These are phyloP conservation scores for Cornus controversa DNA, from an alignment of 148 eudicot genomes.

Conservation along the genomic window DNA sequence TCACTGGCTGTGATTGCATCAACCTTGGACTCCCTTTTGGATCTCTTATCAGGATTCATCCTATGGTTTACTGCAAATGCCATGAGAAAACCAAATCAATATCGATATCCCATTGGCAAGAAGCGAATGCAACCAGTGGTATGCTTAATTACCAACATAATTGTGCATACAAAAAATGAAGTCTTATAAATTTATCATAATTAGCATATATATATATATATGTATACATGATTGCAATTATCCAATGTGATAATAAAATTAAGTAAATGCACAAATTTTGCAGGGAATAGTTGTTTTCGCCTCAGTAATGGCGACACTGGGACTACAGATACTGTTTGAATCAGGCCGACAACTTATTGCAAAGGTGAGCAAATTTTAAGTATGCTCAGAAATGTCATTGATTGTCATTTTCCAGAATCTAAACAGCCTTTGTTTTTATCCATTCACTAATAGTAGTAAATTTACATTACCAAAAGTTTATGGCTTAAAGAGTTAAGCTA, in stretches of 20 bases:
- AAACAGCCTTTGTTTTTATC: not conserved
- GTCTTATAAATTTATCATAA: no score
- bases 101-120: conserved; percentile 55
- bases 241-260: no score
- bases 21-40: conserved; percentile 55
- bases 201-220: no score
- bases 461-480: no score
- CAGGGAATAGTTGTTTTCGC: not conserved
- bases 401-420: not conserved
- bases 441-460: no score
- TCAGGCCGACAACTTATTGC: not conserved
- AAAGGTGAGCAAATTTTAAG: not conserved
- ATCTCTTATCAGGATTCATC: conserved; percentile 54
- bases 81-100: conserved; percentile 51
- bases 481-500: no score
- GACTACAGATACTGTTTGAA: not conserved
- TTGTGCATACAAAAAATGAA: no score
- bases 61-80: conserved; percentile 58
- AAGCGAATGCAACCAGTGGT: conserved; percentile 65
- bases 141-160: conserved; percentile 13
- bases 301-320: not conserved
- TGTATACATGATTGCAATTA: no score
- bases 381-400: not conserved
- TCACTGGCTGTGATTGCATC: conserved; percentile 61
- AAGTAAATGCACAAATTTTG: not conserved